Base-by-base conservation (phyloP, 352 stramenopile genomes). In the Nothophytophthora sp. region DNA sequence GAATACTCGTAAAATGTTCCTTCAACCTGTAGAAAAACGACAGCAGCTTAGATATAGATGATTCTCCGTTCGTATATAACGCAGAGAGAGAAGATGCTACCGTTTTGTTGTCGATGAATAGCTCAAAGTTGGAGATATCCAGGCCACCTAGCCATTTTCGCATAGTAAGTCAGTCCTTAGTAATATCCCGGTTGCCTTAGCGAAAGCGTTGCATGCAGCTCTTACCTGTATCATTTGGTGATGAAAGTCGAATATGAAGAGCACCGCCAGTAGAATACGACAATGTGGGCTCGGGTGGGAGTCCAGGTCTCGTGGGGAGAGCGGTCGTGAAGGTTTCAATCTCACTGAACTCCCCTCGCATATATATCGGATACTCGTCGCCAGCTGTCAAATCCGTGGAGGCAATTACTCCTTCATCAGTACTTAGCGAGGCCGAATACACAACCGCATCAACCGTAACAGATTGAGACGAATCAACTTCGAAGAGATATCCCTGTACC, bases 171-270 rank as follows among this genome's bases (percentile, higher is more conserved):
- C n/a, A n/a, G n/a, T n/a, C n/a, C n/a, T n/a, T n/a, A n/a, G n/a
- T n/a, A n/a, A n/a, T n/a, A n/a, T n/a, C n/a, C n/a, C n/a, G n/a
- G n/a, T n/a, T n/a, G 3, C 27, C 28, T 48, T 54, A 47, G 40
- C 24, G n/a, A 25, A 35, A 19, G 32, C 28, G 32, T 19, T 11
- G n/a, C 4, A 28, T 24, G 22, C 20, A 40, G 15, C 12, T 9
- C 46, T 51, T 56, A 70, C 78, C 75, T 15, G 73, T 89, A 40
- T 89, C 75, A 22, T 74, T 67, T 11, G 78, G 75, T 2, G 75
- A 79, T 11, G 55, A 67, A n/a, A 89, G 42, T 0, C 49, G 37
- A 2, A 89, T 24, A 43, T 66, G 51, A 22, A 87, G 42, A 1
- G 68, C 68, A 4, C 75, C 78, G 4, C 78, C 78, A 15, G 74